Percentiles rank a stretch among this genome's conserved stretches.
These are phyloP conservation scores for Aspergillus melleus DNA, from an alignment of 2,329 filamentous ascomycete species.

Conservation along the genomic window DNA sequence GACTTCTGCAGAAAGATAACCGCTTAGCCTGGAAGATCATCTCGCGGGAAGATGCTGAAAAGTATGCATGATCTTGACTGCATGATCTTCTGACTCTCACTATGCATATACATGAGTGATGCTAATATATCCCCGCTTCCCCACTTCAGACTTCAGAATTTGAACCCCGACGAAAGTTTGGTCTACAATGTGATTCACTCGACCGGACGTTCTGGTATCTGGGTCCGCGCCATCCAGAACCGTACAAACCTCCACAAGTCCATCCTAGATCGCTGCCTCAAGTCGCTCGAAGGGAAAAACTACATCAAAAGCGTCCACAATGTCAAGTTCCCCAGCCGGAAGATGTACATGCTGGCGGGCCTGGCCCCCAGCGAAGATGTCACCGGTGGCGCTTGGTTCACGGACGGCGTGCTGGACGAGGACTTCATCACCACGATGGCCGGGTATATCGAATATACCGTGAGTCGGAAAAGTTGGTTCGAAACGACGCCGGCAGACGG, in stretches of 20 bases:
- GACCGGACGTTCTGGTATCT: conserved; percentile 80
- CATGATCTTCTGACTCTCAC: neutral
- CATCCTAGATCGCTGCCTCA: conserved; percentile 76
- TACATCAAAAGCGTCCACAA: conserved; percentile 89
- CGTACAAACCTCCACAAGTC: conserved; percentile 81
- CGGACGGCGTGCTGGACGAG: conserved; percentile 84
- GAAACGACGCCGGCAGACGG: conserved; percentile 43
- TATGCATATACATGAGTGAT: neutral
- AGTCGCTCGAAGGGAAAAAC: conserved; percentile 76
- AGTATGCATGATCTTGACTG: conserved; percentile 33
- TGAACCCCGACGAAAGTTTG: conserved; percentile 71
- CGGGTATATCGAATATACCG: conserved; percentile 69
- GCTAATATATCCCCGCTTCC: conserved; percentile 12
- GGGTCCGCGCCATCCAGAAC: conserved; percentile 81
- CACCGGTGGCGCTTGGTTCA: conserved; percentile 93
- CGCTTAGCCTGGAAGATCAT: conserved; percentile 51
- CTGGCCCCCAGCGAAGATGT: conserved; percentile 85
- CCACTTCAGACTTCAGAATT: conserved; percentile 39
- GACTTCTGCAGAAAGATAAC: conserved; percentile 45
- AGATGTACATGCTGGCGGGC: conserved; percentile 91
- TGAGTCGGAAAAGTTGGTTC: conserved; percentile 72
- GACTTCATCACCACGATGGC: conserved; percentile 80
- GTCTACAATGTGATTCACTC: conserved; percentile 90
- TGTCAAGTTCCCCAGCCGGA: conserved; percentile 85
- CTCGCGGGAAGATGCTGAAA: conserved; percentile 49